Conservation (phyloP, 179 eudicot genomes). For the Gypsophila paniculata region DNA sequence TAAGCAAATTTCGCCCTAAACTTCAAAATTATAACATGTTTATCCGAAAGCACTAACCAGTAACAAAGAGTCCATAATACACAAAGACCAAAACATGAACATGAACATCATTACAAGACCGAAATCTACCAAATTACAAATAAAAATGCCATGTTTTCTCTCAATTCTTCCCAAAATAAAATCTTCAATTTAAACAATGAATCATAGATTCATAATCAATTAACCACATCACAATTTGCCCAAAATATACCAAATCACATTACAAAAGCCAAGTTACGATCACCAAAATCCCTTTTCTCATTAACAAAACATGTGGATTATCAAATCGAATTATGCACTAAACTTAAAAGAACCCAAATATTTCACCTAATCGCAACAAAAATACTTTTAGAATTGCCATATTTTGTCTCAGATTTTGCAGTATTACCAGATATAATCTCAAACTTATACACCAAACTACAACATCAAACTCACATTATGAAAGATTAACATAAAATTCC, state of each 20-base stretch:
- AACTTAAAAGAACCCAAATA: slow-evolving; percentile 4
- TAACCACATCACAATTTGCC: neutral
- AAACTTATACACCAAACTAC: neutral
- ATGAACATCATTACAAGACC: neutral
- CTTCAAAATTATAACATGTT: neutral
- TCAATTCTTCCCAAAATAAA: neutral
- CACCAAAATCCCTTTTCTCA: slow-evolving; percentile 1
- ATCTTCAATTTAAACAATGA: neutral
- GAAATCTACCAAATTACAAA: slow-evolving; percentile 14
- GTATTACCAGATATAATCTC: neutral
- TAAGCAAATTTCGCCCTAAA: neutral
- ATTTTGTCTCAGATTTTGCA: neutral
- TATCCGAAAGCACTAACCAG: neutral
- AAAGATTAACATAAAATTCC: slow-evolving; percentile 1
- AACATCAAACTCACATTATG: neutral
- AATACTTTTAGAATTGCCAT: slow-evolving; percentile 4
- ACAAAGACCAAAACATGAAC: neutral
- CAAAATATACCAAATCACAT: slow-evolving; percentile 1
- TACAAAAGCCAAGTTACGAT: neutral
- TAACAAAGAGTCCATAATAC: neutral
- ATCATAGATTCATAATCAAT: neutral
- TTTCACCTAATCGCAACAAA: slow-evolving; percentile 8
- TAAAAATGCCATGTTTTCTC: neutral
- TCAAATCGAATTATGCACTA: slow-evolving; percentile 14
- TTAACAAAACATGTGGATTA: neutral